Percentiles rank a stretch among this genome's conserved stretches.
Conservation (phyloP, 2,329 filamentous ascomycete species). For the Sarocladiaceae sp. region DNA sequence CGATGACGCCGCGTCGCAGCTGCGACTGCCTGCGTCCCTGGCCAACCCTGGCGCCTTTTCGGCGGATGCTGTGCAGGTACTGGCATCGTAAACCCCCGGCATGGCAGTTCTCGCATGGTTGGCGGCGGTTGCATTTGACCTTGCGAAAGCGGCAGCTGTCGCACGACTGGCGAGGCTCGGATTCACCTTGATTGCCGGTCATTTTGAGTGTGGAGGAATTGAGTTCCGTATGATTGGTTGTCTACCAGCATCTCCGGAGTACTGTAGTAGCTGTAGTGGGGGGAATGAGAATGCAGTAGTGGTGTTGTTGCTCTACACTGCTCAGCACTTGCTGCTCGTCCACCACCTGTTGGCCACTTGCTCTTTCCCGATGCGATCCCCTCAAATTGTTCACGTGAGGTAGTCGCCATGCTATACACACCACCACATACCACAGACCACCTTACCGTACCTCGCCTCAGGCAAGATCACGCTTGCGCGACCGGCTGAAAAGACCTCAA, state of each 20-base stretch:
- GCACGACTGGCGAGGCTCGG: conserved; percentile 8
- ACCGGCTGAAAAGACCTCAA: not conserved
- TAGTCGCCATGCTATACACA: no score
- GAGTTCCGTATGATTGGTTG: not conserved
- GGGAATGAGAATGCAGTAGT: no score
- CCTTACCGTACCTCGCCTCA: no score
- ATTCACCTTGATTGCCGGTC: conserved; percentile 2
- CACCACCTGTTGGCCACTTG: no score
- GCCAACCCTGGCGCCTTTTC: conserved; percentile 24
- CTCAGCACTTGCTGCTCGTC: no score
- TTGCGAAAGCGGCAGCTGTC: conserved; percentile 13
- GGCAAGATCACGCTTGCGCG: no score
- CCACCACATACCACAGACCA: no score
- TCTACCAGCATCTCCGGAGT: no score
- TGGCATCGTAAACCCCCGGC: conserved; percentile 21
- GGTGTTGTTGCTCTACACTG: no score
- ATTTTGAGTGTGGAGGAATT: not conserved
- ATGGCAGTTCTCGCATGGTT: conserved; percentile 19
- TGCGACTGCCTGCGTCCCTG: conserved; percentile 23
- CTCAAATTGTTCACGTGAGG: no score
- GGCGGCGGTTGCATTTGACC: conserved; percentile 10
- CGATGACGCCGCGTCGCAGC: conserved; percentile 20
- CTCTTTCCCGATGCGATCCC: no score
- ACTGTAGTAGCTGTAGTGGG: no score
- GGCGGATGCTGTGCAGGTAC: conserved; percentile 25